phyloP scores from a whole-genome alignment of 164 flowering plant species.

The Hamamelis virginiana region DNA sequence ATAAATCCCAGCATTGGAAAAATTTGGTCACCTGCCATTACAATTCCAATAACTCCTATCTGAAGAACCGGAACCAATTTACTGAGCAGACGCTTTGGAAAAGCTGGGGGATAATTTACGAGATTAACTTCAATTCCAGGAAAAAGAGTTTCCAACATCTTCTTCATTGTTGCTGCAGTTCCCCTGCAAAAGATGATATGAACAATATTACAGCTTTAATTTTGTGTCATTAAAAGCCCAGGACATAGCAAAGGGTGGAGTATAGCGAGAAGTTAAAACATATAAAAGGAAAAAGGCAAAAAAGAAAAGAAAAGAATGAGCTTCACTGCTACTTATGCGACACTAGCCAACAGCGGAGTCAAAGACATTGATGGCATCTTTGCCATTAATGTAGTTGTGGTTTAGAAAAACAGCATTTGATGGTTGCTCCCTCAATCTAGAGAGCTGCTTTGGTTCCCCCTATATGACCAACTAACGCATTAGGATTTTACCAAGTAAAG shows the following conservation, averaged over 20 bases:
- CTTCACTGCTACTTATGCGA: too few relatives aligned
- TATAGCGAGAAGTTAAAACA: too few relatives aligned
- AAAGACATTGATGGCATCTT: too few relatives aligned
- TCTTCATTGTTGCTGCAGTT: constrained; percentile 71
- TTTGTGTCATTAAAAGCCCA: background rate
- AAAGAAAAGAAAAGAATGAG: too few relatives aligned
- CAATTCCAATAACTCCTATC: constrained; percentile 59
- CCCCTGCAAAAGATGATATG: constrained; percentile 51
- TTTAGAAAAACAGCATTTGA: too few relatives aligned
- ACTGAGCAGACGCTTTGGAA: constrained; percentile 72
- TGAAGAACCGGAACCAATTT: constrained; percentile 75
- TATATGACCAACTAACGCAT: too few relatives aligned
- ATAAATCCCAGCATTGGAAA: constrained; percentile 72
- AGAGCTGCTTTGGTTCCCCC: too few relatives aligned
- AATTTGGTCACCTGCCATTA: constrained; percentile 78
- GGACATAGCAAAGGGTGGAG: background rate
- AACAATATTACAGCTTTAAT: background rate
- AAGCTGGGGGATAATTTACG: constrained; percentile 75
- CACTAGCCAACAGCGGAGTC: too few relatives aligned
- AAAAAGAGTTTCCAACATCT: constrained; percentile 72
- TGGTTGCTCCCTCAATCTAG: too few relatives aligned
- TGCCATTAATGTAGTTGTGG: too few relatives aligned
- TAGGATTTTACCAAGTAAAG: too few relatives aligned
- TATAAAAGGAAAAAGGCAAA: too few relatives aligned
- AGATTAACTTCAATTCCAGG: constrained; percentile 73